Evolutionary conservation across 192 early-diverging fungal genomes (phyloP).

Genomic region (Umbelopsis isabellina): DNA sequence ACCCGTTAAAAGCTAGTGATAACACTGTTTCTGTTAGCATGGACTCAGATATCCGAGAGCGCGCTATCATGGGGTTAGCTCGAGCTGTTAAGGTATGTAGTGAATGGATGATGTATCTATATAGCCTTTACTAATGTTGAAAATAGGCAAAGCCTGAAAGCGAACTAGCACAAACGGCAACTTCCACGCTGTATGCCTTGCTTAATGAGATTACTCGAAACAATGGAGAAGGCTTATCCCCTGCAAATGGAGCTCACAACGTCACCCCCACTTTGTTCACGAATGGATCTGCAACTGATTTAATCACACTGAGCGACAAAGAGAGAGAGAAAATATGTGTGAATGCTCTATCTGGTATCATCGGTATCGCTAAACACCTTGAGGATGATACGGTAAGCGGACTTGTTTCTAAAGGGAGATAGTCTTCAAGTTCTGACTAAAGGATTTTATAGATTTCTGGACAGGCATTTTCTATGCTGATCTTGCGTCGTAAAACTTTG

Average conservation of each 20-base stretch:
- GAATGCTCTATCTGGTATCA: conserved; percentile 56
- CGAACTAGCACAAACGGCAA: conserved; percentile 33
- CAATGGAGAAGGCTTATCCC: background rate
- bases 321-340: conserved; percentile 52
- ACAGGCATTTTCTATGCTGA: conserved; percentile 64
- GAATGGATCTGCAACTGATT: conserved; percentile 16
- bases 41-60: conserved; percentile 17
- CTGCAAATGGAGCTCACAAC: background rate
- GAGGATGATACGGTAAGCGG: conserved; percentile 54
- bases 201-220: conserved; percentile 42
- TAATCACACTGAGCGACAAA: conserved; percentile 38
- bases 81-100: conserved; percentile 49
- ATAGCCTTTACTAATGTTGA: background rate
- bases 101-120: background rate
- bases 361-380: conserved; percentile 56
- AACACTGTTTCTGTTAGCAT: background rate
- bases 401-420: background rate
- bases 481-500: conserved; percentile 61
- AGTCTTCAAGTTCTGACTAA: background rate
- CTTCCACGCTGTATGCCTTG: conserved; percentile 40
- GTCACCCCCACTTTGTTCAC: conserved; percentile 1
- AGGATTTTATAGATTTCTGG: conserved; percentile 53
- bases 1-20: conserved; percentile 36
- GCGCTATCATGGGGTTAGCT: conserved; percentile 54
- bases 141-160: conserved; percentile 31